Conservation (phyloP, 23 red algal species). For the Gracilaria caudata region DNA sequence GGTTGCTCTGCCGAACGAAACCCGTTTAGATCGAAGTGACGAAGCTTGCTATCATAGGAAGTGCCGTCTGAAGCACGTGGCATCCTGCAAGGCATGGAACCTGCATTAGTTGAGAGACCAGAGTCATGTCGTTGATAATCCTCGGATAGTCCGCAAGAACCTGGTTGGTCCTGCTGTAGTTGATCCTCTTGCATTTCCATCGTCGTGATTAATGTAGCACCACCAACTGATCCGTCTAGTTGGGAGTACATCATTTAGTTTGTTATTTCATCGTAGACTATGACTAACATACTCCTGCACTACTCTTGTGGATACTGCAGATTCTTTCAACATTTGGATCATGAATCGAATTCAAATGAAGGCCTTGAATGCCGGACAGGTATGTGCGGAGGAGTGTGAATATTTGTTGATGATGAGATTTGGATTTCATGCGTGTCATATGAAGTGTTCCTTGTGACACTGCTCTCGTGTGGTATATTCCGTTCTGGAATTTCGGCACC, state of each 20-base stretch:
- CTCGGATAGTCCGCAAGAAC: conserved; percentile 36
- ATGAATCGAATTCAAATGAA: neutral
- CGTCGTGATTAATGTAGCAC: conserved; percentile 70
- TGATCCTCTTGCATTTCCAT: conserved; percentile 34
- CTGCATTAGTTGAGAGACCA: conserved; percentile 24
- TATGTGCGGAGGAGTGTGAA: neutral
- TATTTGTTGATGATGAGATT: conserved; percentile 9
- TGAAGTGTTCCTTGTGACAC: conserved; percentile 1
- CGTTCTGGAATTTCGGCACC: conserved; percentile 2
- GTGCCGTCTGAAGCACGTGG: conserved; percentile 67
- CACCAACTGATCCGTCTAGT: conserved; percentile 54
- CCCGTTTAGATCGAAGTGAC: conserved; percentile 33
- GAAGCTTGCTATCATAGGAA: conserved; percentile 67
- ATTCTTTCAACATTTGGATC: neutral
- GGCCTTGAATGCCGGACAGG: neutral
- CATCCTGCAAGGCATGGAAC: conserved; percentile 14
- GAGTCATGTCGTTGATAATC: conserved; percentile 34
- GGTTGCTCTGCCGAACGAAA: neutral
- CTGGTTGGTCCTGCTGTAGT: conserved; percentile 6
- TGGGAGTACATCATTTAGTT: neutral
- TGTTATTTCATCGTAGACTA: too few species aligned
- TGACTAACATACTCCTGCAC: neutral
- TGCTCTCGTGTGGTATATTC: neutral
- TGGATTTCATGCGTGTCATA: conserved; percentile 70
- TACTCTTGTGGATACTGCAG: neutral